These are phyloP conservation scores for Lecanoromycetidae sp. DNA, from an alignment of 2,329 filamentous ascomycete genomes.

Conservation along the genomic window DNA sequence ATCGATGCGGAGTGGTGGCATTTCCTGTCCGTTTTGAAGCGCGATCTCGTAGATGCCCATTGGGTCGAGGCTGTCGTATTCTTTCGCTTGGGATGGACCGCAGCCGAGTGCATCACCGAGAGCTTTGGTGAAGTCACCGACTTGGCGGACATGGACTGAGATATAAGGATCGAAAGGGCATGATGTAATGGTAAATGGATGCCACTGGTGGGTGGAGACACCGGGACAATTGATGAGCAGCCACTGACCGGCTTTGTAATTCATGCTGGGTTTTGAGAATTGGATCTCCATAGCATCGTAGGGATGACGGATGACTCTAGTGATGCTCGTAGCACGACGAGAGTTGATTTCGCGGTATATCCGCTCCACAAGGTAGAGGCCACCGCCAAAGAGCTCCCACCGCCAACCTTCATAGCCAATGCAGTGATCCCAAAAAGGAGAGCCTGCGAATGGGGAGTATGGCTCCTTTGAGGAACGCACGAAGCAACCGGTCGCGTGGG, in stretches of 20 bases:
- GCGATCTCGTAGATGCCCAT: conserved; percentile 98
- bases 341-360: conserved; percentile 83
- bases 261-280: conserved; percentile 91
- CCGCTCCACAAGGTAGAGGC: conserved; percentile 74
- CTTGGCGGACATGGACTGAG: conserved; percentile 87
- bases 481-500: conserved; percentile 91
- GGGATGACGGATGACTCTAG: conserved; percentile 86
- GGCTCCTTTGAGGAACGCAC: conserved; percentile 66
- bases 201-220: conserved; percentile 85
- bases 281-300: conserved; percentile 97
- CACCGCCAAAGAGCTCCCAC: conserved; percentile 84
- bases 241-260: conserved; percentile 97
- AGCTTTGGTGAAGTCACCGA: conserved; percentile 88
- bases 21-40: conserved; percentile 79
- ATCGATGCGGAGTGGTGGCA: conserved; percentile 82
- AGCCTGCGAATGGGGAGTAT: conserved; percentile 73
- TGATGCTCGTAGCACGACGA: conserved; percentile 73
- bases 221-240: conserved; percentile 89
- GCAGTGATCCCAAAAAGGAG: conserved; percentile 79
- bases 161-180: conserved; percentile 94
- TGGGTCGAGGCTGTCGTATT: conserved; percentile 82
- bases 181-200: conserved; percentile 97
- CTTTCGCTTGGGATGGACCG: conserved; percentile 70
- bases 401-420: conserved; percentile 93
- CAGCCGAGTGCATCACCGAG: conserved; percentile 94